A percentile compares a stretch with the other conserved stretches of the same genome.
Conservation (phyloP, 1,139 yeast species). For the Starmera stellimalicola region DNA sequence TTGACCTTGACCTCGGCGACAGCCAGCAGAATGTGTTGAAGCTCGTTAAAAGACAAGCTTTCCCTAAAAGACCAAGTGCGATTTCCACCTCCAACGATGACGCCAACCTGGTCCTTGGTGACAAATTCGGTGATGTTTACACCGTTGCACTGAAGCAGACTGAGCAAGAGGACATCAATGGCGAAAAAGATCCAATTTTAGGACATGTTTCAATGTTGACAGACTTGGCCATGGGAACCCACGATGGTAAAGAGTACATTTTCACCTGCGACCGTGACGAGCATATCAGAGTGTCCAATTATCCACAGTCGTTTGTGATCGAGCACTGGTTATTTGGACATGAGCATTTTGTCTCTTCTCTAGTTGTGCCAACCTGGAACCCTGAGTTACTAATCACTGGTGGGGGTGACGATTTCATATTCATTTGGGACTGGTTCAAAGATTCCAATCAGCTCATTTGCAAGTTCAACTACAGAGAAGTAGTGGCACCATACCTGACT, state of each 20-base stretch:
- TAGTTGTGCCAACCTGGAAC: constrained; percentile 44
- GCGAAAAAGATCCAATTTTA: constrained; percentile 47
- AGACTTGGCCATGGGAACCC: constrained; percentile 43
- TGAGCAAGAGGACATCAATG: constrained; percentile 16
- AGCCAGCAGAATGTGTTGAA: constrained; percentile 27
- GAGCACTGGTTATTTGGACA: constrained; percentile 87
- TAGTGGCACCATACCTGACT: constrained; percentile 39
- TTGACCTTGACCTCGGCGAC: constrained; percentile 31
- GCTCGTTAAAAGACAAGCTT: constrained; percentile 60
- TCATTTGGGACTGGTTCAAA: constrained; percentile 68
- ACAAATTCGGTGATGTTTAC: constrained; percentile 95
- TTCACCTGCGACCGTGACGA: constrained; percentile 93
- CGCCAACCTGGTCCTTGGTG: constrained; percentile 61
- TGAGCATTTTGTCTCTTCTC: constrained; percentile 63
- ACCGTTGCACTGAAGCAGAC: constrained; percentile 30
- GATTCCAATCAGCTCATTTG: constrained; percentile 35
- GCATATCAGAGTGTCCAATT: constrained; percentile 81
- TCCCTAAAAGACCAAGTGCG: constrained; percentile 88
- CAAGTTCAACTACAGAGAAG: constrained; percentile 38
- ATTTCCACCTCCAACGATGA: constrained; percentile 50
- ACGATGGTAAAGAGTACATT: constrained; percentile 39
- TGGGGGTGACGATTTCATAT: constrained; percentile 82
- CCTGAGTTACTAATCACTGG: constrained; percentile 54
- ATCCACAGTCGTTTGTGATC: constrained; percentile 69
- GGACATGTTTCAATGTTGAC: constrained; percentile 98